Conservation (phyloP, 176 grass and related monocot species). For the Hordeum vulgare region DNA sequence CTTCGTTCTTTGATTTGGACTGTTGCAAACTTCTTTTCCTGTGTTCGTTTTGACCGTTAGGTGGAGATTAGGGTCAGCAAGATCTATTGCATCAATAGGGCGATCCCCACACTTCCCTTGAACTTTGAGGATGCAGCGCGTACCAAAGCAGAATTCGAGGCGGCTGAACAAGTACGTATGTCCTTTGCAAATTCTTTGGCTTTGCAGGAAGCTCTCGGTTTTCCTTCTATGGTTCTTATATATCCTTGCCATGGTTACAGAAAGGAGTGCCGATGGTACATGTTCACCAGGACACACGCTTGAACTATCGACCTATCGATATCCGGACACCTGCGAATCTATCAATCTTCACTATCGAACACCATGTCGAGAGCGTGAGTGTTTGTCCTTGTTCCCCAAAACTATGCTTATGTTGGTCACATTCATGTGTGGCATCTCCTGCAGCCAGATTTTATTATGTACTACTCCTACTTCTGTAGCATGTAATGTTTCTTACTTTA, state of each 20-base stretch:
- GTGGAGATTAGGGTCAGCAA: slow-evolving; percentile 83
- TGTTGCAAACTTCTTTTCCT: too few relatives aligned
- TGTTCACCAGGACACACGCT: slow-evolving; percentile 67
- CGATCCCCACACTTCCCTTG: slow-evolving; percentile 51
- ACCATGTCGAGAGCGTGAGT: slow-evolving; percentile 64
- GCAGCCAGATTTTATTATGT: too few relatives aligned
- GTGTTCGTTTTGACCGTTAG: slow-evolving; percentile 20
- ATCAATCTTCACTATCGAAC: slow-evolving; percentile 56
- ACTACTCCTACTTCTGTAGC: neutral
- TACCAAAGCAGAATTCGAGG: slow-evolving; percentile 62
- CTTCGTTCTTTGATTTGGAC: too few relatives aligned
- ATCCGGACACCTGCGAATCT: slow-evolving; percentile 58
- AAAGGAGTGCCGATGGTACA: slow-evolving; percentile 55
- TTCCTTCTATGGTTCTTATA: neutral
- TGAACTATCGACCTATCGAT: slow-evolving; percentile 22
- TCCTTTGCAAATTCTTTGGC: neutral
- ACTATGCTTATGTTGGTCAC: too few relatives aligned
- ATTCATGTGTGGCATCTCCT: too few relatives aligned
- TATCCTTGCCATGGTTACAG: slow-evolving; percentile 13
- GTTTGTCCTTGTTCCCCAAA: neutral
- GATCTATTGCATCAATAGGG: neutral
- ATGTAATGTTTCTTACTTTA: neutral
- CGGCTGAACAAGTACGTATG: slow-evolving; percentile 48
- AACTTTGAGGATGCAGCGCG: slow-evolving; percentile 77
- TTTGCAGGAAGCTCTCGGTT: neutral